Evolutionary conservation across 1,284 basidiomycete genomes (phyloP), one percentile per base, ranked within the genome.

Genomic region (Ceraceosorus guamensis): DNA sequence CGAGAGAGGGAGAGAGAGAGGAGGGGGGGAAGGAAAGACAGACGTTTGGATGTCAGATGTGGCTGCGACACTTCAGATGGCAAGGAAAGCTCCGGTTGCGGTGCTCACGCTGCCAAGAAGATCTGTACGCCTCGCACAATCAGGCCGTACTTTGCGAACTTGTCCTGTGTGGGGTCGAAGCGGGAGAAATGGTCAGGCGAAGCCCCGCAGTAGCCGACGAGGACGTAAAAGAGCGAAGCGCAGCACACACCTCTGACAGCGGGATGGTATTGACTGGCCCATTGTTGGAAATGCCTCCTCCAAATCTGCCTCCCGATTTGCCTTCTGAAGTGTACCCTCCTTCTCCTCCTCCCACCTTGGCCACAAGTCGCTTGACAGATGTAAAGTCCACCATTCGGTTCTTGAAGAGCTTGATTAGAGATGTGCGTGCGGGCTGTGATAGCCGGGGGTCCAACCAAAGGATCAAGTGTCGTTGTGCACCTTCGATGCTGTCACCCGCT

Each of bases 201-300:
- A 31, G n/a, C 24, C 47, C 24, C 47, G 14, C n/a, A 48, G 11
- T 14, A 31, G 5, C 47, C 16, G 33, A 48, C n/a, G 45, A 8
- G 13, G 37, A 50, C 49, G 24, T 50, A 35, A 13, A 50, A 13
- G 24, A 50, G 24, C 13, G 24, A 46, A 14, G 24, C 49, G 31
- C 18, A 6, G n/a, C 49, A 14, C 47, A 31, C 8, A 11, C 33
- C 43, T 32, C 14, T 10, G 51, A 24, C 24, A 24, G 24, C 24
- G 24, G 24, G 24, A 24, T 24, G 24, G 39, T 41, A 16, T 41
- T 11, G 11, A 41, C 39, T 11, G 16, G 11, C 11, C 39, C 39
- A 11, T 41, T 46, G 48, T 53, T 53, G 6, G 45, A 44, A n/a
- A 53, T 53, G 13, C 52, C 52, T n/a, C 13, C 48, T 11, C 52